Evolutionary conservation across 345 rosid genomes (phyloP).

Genomic region (Salix suchowensis): DNA sequence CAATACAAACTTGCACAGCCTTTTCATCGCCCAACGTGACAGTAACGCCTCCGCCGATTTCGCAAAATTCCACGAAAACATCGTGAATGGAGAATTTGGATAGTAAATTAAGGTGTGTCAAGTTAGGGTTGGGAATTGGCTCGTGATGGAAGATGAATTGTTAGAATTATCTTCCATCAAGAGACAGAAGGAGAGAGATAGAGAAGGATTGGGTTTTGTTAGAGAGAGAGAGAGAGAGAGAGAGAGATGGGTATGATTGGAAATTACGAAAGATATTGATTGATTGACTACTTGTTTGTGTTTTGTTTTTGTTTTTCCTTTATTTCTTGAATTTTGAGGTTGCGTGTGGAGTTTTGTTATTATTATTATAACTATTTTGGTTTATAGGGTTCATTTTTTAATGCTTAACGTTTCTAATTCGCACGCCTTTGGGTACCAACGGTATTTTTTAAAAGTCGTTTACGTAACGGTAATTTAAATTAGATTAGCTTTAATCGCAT

Average conservation of each 20-base stretch:
- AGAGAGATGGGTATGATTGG: neutral
- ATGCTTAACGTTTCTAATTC: too few species aligned
- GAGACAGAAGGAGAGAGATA: neutral
- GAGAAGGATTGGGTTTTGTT: neutral
- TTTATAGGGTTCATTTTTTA: too few species aligned
- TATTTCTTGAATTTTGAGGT: neutral
- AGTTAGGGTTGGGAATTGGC: constrained; percentile 11
- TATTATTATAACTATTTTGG: neutral
- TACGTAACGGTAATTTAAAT: too few species aligned
- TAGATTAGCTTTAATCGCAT: too few species aligned
- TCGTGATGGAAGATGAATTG: constrained; percentile 15
- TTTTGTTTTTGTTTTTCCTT: neutral
- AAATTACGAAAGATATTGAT: neutral
- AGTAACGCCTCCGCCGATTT: constrained; percentile 73
- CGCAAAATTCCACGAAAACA: constrained; percentile 58
- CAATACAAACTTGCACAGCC: constrained; percentile 68
- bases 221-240: neutral
- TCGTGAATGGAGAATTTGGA: constrained; percentile 1
- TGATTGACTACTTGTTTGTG: neutral
- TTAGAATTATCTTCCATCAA: constrained; percentile 7
- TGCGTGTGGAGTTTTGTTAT: neutral
- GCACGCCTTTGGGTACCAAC: too few species aligned
- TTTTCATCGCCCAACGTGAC: constrained; percentile 86
- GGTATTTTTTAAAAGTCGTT: too few species aligned
- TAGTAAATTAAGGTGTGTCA: neutral